Percentiles rank a stretch among this genome's conserved stretches.
Conservation (phyloP, 2,329 filamentous ascomycete genomes). For the Aspergillus sp. region DNA sequence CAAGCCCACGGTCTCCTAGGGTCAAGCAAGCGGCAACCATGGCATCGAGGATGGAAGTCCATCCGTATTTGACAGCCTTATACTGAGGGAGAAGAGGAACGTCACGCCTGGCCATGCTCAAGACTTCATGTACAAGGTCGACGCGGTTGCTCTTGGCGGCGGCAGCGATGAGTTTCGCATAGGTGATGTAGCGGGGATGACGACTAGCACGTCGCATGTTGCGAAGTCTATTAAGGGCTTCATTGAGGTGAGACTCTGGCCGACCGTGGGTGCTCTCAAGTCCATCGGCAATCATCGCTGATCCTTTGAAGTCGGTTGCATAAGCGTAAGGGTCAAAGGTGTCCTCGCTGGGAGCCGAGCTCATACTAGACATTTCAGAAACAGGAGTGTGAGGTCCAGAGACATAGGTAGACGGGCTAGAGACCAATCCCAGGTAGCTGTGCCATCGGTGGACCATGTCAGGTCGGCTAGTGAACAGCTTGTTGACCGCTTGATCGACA, state of each 20-base stretch:
- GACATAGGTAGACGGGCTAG: conserved; percentile 48
- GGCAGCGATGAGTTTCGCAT: conserved; percentile 89
- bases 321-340: conserved; percentile 87
- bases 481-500: conserved; percentile 59
- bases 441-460: conserved; percentile 58
- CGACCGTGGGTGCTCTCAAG: conserved; percentile 78
- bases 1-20: conserved; percentile 74
- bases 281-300: conserved; percentile 83
- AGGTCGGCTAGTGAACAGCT: conserved; percentile 49
- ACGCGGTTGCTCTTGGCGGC: conserved; percentile 83
- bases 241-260: conserved; percentile 70
- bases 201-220: conserved; percentile 91
- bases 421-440: conserved; percentile 48
- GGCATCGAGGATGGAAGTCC: conserved; percentile 92
- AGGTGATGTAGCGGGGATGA: conserved; percentile 93
- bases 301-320: conserved; percentile 90
- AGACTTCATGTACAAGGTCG: conserved; percentile 79
- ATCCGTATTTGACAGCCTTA: conserved; percentile 85
- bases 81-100: conserved; percentile 83
- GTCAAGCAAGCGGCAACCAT: conserved; percentile 93
- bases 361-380: conserved; percentile 51
- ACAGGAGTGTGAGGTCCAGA: conserved; percentile 41
- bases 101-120: conserved; percentile 85
- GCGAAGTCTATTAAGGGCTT: conserved; percentile 79
- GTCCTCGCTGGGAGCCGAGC: conserved; percentile 69